Percentiles rank a stretch among this genome's conserved stretches.
Evolutionary conservation across 2,329 filamentous ascomycete species (phyloP).

Genomic region (Trichoderma sp.): DNA sequence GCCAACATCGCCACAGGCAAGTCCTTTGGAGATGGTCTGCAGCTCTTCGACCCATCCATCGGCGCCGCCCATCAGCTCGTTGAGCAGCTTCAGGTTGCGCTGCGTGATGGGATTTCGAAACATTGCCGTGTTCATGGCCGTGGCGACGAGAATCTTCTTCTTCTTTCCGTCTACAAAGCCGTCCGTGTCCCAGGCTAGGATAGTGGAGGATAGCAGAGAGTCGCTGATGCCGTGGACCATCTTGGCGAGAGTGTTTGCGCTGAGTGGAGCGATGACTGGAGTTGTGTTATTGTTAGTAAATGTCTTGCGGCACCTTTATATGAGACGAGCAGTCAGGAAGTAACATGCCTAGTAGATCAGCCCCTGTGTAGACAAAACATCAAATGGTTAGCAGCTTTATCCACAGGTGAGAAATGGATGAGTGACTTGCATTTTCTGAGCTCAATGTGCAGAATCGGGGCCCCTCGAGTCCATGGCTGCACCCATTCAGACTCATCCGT

Average conservation of each 20-base stretch:
- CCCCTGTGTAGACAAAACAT: conserved; percentile 41
- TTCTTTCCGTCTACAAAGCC: conserved; percentile 55
- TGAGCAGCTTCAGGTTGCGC: conserved; percentile 66
- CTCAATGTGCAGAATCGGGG: conserved; percentile 87
- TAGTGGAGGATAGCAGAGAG: conserved; percentile 68
- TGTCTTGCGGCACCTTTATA: neutral
- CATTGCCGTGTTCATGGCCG: conserved; percentile 89
- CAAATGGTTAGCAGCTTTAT: neutral
- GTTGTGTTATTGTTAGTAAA: neutral
- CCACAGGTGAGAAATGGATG: too few species aligned
- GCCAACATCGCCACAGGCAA: conserved; percentile 84
- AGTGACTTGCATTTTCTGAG: conserved; percentile 55
- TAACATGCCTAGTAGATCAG: conserved; percentile 53
- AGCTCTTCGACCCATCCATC: conserved; percentile 63
- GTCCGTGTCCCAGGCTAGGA: conserved; percentile 85
- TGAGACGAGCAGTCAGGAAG: fast-evolving
- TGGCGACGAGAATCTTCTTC: conserved; percentile 72
- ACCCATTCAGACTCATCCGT: conserved; percentile 84
- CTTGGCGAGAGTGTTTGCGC: conserved; percentile 84
- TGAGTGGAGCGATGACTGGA: conserved; percentile 74
- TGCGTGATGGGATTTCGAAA: conserved; percentile 80
- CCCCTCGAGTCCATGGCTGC: conserved; percentile 71
- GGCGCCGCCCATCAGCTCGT: conserved; percentile 68
- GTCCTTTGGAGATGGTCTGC: conserved; percentile 67
- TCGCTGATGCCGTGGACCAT: conserved; percentile 76